A percentile compares a stretch with the other conserved stretches of the same genome.
phyloP scores from a whole-genome alignment of 2,329 filamentous ascomycete species.

The Scleromitrula shiraiana region DNA sequence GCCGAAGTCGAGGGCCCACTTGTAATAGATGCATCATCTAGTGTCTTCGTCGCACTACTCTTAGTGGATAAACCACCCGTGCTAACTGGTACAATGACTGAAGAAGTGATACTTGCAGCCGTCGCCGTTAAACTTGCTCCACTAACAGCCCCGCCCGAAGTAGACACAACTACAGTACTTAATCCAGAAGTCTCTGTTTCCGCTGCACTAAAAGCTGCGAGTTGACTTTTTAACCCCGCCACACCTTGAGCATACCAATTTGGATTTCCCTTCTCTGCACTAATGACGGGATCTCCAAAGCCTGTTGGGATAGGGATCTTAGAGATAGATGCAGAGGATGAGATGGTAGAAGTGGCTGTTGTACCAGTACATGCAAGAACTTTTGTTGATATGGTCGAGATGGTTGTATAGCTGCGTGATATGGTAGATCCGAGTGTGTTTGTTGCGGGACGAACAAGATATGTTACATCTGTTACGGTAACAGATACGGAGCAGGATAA shows the following conservation, averaged over 20 bases:
- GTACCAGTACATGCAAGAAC: not conserved
- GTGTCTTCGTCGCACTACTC: no score
- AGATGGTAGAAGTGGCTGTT: not conserved
- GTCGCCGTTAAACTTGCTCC: no score
- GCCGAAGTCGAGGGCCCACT: no score
- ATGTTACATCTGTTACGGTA: slow-evolving; percentile 4
- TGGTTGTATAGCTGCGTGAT: not conserved
- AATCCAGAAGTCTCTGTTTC: not conserved
- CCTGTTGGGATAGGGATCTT: slow-evolving; percentile 2
- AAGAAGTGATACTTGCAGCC: no score
- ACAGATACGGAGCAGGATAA: not conserved
- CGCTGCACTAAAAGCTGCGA: not conserved
- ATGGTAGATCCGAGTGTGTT: not conserved
- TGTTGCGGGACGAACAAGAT: not conserved
- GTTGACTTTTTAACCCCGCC: not conserved
- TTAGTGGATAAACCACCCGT: no score
- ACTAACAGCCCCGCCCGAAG: no score
- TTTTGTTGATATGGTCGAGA: not conserved
- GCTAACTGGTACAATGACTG: no score
- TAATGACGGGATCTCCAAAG: not conserved
- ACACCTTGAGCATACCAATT: not conserved
- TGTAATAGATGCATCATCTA: no score
- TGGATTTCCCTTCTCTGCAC: not conserved
- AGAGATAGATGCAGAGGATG: not conserved
- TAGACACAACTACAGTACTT: not conserved